Percentiles rank a stretch among this genome's conserved stretches.
Evolutionary conservation across 352 stramenopile genomes (phyloP).

Genomic region (Pythium insidiosum): DNA sequence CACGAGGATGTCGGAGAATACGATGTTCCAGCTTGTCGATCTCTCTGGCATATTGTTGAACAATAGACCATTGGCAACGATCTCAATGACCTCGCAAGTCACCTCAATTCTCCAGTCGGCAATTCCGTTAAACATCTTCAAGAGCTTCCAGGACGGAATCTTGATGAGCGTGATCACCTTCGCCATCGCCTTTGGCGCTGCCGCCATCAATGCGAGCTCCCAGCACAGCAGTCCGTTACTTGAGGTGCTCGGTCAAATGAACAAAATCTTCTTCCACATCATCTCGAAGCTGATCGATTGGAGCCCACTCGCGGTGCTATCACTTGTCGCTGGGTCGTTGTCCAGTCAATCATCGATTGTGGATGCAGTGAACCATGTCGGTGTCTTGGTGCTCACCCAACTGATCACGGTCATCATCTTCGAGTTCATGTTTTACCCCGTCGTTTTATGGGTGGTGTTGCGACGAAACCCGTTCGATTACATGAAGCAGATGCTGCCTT

Average conservation of each 20-base stretch:
- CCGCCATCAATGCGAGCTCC: conserved; percentile 33
- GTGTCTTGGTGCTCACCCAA: conserved; percentile 47
- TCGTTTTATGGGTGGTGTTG: conserved; percentile 34
- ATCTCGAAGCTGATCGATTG: conserved; percentile 62
- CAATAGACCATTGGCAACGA: conserved; percentile 9
- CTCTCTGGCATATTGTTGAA: conserved; percentile 20
- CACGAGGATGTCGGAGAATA: conserved; percentile 12
- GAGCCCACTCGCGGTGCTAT: conserved; percentile 58
- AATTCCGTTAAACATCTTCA: conserved; percentile 49
- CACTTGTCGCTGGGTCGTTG: conserved; percentile 58
- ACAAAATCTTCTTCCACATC: conserved; percentile 60
- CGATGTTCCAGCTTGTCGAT: conserved; percentile 38
- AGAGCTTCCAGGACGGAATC: conserved; percentile 35
- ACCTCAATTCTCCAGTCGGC: conserved; percentile 45
- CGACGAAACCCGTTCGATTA: conserved; percentile 44
- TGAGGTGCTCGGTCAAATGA: conserved; percentile 54
- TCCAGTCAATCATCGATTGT: conserved; percentile 32
- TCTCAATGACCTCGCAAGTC: conserved; percentile 40
- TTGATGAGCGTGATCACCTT: conserved; percentile 63
- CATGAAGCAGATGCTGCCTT: conserved; percentile 60
- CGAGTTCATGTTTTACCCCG: conserved; percentile 48
- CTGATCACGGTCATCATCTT: conserved; percentile 35
- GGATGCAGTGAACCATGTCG: conserved; percentile 35
- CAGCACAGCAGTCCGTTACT: conserved; percentile 48
- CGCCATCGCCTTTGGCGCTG: conserved; percentile 47